These are phyloP conservation scores for Melocanna baccifera DNA, from an alignment of 176 grass and related monocot species.

Conservation along the genomic window DNA sequence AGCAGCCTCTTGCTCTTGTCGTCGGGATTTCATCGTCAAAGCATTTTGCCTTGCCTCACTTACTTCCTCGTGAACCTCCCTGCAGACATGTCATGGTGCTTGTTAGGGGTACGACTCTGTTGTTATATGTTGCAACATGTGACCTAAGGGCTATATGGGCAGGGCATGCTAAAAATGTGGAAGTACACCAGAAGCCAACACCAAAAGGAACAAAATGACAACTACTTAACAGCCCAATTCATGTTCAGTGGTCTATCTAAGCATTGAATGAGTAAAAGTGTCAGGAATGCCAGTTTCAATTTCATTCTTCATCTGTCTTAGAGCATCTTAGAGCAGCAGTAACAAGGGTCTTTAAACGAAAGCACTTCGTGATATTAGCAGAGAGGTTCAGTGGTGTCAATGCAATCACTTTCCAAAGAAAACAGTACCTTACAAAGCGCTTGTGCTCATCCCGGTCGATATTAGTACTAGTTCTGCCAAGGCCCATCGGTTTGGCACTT, in stretches of 20 bases:
- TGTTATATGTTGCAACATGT: not conserved
- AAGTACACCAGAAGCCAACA: not conserved
- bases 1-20: slow-evolving; percentile 81
- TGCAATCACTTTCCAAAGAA: not conserved
- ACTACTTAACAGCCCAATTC: not conserved
- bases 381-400: not conserved
- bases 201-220: not conserved
- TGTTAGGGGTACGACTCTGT: not conserved
- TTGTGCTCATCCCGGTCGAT: slow-evolving; percentile 84
- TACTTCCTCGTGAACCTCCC: slow-evolving; percentile 94
- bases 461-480: slow-evolving; percentile 50
- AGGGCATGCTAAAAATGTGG: not conserved
- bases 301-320: not conserved
- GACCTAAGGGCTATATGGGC: not conserved
- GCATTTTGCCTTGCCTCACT: slow-evolving; percentile 77
- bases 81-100: slow-evolving; percentile 19
- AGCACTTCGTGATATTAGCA: not conserved
- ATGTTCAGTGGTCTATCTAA: not conserved
- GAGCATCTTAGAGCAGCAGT: not conserved
- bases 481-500: slow-evolving; percentile 51
- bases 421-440: slow-evolving; percentile 87
- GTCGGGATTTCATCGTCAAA: slow-evolving; percentile 55
- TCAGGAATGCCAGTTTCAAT: not conserved
- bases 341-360: not conserved
- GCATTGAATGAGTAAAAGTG: not conserved